Evolutionary conservation across 2,329 filamentous ascomycete species (phyloP).

Genomic region (Hymenoscyphus infarciens): DNA sequence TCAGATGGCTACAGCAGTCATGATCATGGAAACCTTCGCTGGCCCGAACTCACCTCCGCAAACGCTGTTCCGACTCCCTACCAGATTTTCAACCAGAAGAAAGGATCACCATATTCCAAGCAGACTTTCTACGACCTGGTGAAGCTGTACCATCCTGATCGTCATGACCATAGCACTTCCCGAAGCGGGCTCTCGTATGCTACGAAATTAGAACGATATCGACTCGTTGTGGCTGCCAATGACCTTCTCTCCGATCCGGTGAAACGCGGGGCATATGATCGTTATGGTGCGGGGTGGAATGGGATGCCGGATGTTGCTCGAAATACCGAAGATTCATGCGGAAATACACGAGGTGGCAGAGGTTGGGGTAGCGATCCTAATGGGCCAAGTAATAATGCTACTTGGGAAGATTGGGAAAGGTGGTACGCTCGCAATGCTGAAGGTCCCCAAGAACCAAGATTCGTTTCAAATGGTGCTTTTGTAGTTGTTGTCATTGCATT

Average conservation of each 20-base stretch:
- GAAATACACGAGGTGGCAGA: conserved; percentile 14
- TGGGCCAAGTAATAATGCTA: conserved; percentile 69
- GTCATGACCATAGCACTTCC: conserved; percentile 40
- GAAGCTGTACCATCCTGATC: conserved; percentile 94
- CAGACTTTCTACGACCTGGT: conserved; percentile 83
- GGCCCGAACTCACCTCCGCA: conserved; percentile 33
- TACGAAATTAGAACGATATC: conserved; percentile 80
- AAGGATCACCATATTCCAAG: conserved; percentile 72
- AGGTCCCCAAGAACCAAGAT: conserved; percentile 52
- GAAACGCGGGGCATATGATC: conserved; percentile 79
- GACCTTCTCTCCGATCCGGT: conserved; percentile 77
- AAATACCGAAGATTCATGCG: conserved; percentile 31
- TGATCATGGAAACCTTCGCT: conserved; percentile 31
- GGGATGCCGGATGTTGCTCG: conserved; percentile 39
- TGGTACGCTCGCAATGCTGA: conserved; percentile 59
- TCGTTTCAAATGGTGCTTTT: conserved; percentile 78
- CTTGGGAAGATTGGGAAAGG: conserved; percentile 96
- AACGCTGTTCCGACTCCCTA: conserved; percentile 64
- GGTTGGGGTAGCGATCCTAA: conserved; percentile 30
- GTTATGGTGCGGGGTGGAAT: conserved; percentile 76
- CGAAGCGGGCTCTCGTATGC: conserved; percentile 51
- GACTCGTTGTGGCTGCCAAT: conserved; percentile 82
- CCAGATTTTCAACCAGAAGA: conserved; percentile 69
- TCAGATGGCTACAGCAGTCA: conserved; percentile 37
- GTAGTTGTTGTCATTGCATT: conserved; percentile 67